phyloP scores from a whole-genome alignment of 2,329 filamentous ascomycete species.

The Aspergillus tamarii region DNA sequence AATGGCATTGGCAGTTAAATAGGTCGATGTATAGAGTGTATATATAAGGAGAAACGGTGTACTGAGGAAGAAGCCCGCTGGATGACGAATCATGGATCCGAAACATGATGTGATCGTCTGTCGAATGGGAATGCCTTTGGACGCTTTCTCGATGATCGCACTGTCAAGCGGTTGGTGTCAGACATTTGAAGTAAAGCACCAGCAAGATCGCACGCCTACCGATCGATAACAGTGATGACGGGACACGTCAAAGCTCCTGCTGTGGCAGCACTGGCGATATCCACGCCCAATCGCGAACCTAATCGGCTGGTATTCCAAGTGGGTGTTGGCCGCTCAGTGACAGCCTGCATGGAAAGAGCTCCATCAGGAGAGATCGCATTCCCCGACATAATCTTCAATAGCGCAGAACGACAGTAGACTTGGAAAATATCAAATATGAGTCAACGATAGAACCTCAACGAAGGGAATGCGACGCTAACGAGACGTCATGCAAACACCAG shows the following conservation, averaged over 20 bases:
- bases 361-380: slow-evolving; percentile 32
- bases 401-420: neutral
- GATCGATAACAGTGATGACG: slow-evolving; percentile 84
- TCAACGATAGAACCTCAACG: slow-evolving; percentile 2
- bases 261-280: slow-evolving; percentile 68
- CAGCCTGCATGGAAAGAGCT: slow-evolving; percentile 26
- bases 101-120: slow-evolving; percentile 46
- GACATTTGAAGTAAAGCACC: neutral
- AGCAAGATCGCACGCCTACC: slow-evolving; percentile 51
- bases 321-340: slow-evolving; percentile 24
- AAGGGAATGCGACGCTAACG: neutral
- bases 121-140: slow-evolving; percentile 47
- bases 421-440: neutral
- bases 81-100: slow-evolving; percentile 43
- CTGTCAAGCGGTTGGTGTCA: slow-evolving; percentile 27
- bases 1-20: slow-evolving; percentile 82
- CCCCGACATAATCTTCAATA: slow-evolving; percentile 31
- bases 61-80: slow-evolving; percentile 48
- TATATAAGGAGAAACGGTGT: slow-evolving; percentile 55
- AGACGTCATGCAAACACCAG: slow-evolving; percentile 9
- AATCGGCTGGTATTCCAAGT: slow-evolving; percentile 78
- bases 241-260: slow-evolving; percentile 80
- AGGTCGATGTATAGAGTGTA: slow-evolving; percentile 81
- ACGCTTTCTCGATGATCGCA: slow-evolving; percentile 55
- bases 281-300: slow-evolving; percentile 66